A percentile compares a stretch with the other conserved stretches of the same genome.
phyloP scores from a whole-genome alignment of 164 flowering plant species.

The Brasenia schreberi region DNA sequence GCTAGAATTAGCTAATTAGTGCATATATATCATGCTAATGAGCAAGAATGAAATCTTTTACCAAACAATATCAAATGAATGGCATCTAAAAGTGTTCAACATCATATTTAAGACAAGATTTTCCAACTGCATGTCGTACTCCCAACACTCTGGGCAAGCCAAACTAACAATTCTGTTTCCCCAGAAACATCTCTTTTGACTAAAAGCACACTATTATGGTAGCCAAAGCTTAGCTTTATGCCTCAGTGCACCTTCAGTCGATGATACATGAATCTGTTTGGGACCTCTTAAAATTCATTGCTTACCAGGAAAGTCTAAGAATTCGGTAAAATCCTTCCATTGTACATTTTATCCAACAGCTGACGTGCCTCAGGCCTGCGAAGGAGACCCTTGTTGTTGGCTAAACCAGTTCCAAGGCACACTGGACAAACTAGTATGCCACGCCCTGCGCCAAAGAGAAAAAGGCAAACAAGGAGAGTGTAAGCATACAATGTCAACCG shows the following conservation, averaged over 20 bases:
- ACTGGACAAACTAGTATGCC: slow-evolving; percentile 97
- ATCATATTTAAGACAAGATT: too few species aligned
- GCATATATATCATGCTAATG: too few species aligned
- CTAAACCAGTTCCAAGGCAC: slow-evolving; percentile 86
- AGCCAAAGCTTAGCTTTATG: too few species aligned
- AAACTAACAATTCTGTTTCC: too few species aligned
- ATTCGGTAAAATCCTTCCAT: slow-evolving; percentile 67
- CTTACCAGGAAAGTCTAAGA: slow-evolving; percentile 20
- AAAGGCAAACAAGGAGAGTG: background rate
- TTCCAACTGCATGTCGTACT: too few species aligned
- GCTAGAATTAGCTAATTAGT: too few species aligned
- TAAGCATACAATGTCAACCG: background rate
- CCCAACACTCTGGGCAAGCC: too few species aligned
- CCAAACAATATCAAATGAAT: too few species aligned
- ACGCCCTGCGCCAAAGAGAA: slow-evolving; percentile 38
- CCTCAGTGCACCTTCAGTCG: background rate
- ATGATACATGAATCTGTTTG: background rate
- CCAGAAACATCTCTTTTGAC: too few species aligned
- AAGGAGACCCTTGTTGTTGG: slow-evolving; percentile 93
- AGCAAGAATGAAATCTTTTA: too few species aligned
- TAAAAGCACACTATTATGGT: too few species aligned
- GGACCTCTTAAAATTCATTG: background rate
- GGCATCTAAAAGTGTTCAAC: too few species aligned
- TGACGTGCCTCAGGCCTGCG: slow-evolving; percentile 77
- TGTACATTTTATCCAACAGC: slow-evolving; percentile 90